phyloP scores from a whole-genome alignment of 1,284 basidiomycete species.

The Apiotrichum brassicae region DNA sequence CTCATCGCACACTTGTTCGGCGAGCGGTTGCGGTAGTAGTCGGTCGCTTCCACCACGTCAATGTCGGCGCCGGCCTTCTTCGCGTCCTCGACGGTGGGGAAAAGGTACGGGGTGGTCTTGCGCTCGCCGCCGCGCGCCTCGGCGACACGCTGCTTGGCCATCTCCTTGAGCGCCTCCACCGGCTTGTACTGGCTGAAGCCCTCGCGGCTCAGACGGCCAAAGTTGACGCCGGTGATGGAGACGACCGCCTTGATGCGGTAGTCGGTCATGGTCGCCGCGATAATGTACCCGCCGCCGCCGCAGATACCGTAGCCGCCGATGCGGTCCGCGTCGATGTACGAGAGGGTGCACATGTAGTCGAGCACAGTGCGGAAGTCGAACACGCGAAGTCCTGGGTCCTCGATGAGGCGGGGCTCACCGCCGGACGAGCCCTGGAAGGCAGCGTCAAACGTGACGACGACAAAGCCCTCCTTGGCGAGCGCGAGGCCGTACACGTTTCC shows the following conservation, averaged over 20 bases:
- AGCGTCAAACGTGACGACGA: conserved; percentile 7
- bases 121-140: conserved; percentile 7
- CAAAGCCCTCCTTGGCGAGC: conserved; percentile 3
- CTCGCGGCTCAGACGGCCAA: conserved; percentile 5
- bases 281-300: conserved; percentile 5
- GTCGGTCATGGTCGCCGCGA: conserved; percentile 8
- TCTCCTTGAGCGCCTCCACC: not conserved
- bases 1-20: not conserved
- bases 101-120: not conserved
- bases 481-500: conserved; percentile 4
- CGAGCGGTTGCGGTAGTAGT: conserved; percentile 4
- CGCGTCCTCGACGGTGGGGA: not conserved
- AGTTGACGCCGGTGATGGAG: conserved; percentile 7
- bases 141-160: conserved; percentile 1
- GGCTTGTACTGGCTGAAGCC: conserved; percentile 1
- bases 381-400: conserved; percentile 6
- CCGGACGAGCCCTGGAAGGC: conserved; percentile 5
- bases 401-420: conserved; percentile 5
- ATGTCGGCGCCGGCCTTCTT: not conserved
- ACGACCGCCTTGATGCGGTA: conserved; percentile 8
- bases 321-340: conserved; percentile 6
- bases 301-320: conserved; percentile 10
- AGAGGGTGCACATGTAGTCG: conserved; percentile 8
- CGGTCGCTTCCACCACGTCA: conserved; percentile 3
- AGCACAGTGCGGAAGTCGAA: conserved; percentile 4